These are phyloP conservation scores for Acanthamoeba sp. DNA, from an alignment of 208 protist genomes.

Conservation along the genomic window DNA sequence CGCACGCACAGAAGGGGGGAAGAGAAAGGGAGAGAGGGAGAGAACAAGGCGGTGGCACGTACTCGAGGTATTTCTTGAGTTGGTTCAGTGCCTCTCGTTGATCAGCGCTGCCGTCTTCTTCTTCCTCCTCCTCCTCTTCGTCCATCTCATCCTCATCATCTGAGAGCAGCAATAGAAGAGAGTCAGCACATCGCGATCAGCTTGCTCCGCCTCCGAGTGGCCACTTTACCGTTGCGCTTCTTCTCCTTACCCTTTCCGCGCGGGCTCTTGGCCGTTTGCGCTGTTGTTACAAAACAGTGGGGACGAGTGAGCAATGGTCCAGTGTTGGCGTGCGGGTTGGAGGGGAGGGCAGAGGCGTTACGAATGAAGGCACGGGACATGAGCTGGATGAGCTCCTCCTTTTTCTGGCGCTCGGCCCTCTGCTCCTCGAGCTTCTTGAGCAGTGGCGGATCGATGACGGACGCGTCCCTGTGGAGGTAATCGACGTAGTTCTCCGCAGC, in stretches of 20 bases:
- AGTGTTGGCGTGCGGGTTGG: too few relatives aligned
- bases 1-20: too few relatives aligned
- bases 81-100: not conserved
- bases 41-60: too few relatives aligned
- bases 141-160: not conserved
- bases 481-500: not conserved
- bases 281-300: not conserved
- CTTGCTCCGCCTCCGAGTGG: not conserved
- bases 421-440: slow-evolving; percentile 58
- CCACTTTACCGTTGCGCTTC: not conserved
- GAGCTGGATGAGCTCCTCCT: slow-evolving; percentile 8
- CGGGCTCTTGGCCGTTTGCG: not conserved
- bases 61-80: not conserved
- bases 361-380: not conserved
- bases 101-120: not conserved
- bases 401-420: not conserved
- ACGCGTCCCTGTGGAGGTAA: slow-evolving; percentile 37
- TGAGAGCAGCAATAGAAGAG: not conserved
- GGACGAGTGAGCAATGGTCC: not conserved
- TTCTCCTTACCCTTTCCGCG: slow-evolving; percentile 7
- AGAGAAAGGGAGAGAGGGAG: too few relatives aligned
- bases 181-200: not conserved
- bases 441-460: slow-evolving; percentile 22
- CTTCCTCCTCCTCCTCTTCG: not conserved
- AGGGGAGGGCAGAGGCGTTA: too few relatives aligned